Percentiles rank a stretch among this genome's conserved stretches.
Conservation (phyloP, 306 rosid genomes). For the Corylus americana region DNA sequence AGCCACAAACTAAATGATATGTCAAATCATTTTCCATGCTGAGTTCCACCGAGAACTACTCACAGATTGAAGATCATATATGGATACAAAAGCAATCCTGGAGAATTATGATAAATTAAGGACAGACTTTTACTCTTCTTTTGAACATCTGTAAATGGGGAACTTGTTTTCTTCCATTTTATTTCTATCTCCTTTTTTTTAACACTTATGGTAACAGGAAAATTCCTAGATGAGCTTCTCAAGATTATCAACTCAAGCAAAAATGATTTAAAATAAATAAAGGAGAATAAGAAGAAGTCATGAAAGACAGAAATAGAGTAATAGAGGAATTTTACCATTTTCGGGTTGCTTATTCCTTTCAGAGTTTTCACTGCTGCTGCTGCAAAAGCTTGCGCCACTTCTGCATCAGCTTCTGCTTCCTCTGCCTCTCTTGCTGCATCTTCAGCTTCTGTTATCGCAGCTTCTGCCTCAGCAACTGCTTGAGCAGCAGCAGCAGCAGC, state of each 20-base stretch:
- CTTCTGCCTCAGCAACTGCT: constrained; percentile 90
- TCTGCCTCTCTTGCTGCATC: constrained; percentile 90
- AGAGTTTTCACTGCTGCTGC: constrained; percentile 73
- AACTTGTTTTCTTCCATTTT: not conserved
- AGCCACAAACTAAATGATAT: constrained; percentile 6
- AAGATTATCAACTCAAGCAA: constrained; percentile 10
- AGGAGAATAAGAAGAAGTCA: not conserved
- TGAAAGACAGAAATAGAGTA: not conserved
- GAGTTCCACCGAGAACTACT: constrained; percentile 8
- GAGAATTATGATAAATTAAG: constrained; percentile 8
- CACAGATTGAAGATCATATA: constrained; percentile 10
- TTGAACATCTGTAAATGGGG: not conserved
- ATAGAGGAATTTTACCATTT: constrained; percentile 52
- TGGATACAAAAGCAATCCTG: not conserved
- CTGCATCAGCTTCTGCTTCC: constrained; percentile 95
- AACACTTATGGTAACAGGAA: not conserved
- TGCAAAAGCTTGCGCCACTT: constrained; percentile 77
- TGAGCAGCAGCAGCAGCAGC: constrained; percentile 83
- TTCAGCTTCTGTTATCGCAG: constrained; percentile 88
- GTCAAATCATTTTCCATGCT: constrained; percentile 21
- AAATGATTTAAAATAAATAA: not conserved
- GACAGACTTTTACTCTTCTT: not conserved
- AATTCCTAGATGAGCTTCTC: not conserved
- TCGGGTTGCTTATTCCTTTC: constrained; percentile 59
- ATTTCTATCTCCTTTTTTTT: not conserved